These are phyloP conservation scores for Verticillium dahliae DNA, from an alignment of 2,329 filamentous ascomycete species.

Conservation along the genomic window DNA sequence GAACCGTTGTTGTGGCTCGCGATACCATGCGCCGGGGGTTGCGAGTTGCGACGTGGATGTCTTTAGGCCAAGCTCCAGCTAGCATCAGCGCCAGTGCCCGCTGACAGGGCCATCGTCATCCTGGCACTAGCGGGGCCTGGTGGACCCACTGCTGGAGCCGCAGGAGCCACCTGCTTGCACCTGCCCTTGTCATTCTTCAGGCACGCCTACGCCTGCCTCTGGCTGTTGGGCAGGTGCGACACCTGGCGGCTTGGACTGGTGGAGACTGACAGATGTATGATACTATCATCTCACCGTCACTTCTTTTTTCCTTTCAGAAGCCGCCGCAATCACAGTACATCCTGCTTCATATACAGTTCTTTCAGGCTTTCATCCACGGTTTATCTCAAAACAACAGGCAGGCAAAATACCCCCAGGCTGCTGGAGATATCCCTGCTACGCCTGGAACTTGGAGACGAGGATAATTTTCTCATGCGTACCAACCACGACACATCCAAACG, in stretches of 20 bases:
- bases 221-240: not conserved
- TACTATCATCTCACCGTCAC: not conserved
- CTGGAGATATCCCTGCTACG: not conserved
- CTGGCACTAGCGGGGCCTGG: not conserved
- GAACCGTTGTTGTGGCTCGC: not conserved
- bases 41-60: not conserved
- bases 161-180: not conserved
- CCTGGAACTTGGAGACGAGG: too few species aligned
- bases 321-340: not conserved
- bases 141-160: not conserved
- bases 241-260: not conserved
- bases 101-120: slow-evolving; percentile 1
- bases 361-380: not conserved
- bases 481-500: not conserved
- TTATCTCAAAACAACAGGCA: not conserved
- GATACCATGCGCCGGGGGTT: not conserved
- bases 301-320: not conserved
- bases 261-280: not conserved
- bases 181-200: not conserved
- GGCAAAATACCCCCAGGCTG: not conserved
- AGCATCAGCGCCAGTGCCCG: not conserved
- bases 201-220: not conserved
- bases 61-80: not conserved
- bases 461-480: not conserved
- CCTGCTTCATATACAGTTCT: not conserved